Evolutionary conservation across 495 filamentous ascomycete species (phyloP).

Genomic region (Lophiotrema nucula): DNA sequence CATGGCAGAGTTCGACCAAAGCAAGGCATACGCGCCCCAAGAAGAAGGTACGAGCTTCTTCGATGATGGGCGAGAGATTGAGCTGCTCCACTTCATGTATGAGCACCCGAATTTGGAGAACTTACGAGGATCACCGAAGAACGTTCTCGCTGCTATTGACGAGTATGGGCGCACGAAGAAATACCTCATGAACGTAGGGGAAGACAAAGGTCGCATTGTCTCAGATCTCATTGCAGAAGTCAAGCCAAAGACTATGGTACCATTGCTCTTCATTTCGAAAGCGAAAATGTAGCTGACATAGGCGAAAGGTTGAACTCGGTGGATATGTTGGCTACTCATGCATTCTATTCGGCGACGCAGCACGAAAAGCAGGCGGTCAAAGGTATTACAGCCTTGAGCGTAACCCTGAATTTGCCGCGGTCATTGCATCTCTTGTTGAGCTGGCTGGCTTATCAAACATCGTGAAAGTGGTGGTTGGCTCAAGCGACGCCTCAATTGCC

Average conservation of each 20-base stretch:
- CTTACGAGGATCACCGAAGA: constrained; percentile 62
- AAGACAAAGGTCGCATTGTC: constrained; percentile 68
- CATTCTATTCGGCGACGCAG: constrained; percentile 65
- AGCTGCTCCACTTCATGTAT: constrained; percentile 69
- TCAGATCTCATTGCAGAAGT: constrained; percentile 59
- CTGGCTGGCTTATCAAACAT: constrained; percentile 66
- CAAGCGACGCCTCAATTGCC: constrained; percentile 59
- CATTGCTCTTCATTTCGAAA: neutral
- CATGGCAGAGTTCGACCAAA: constrained; percentile 29
- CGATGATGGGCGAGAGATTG: constrained; percentile 70
- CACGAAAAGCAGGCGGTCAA: constrained; percentile 58
- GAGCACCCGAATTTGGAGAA: constrained; percentile 54
- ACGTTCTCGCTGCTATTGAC: constrained; percentile 68
- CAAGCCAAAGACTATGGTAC: constrained; percentile 63
- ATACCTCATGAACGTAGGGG: constrained; percentile 78
- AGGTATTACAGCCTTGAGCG: constrained; percentile 66
- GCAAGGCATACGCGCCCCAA: constrained; percentile 47
- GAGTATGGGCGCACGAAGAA: constrained; percentile 62
- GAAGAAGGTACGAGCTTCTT: constrained; percentile 46
- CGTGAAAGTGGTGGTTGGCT: constrained; percentile 65
- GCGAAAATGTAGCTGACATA: neutral
- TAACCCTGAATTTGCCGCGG: constrained; percentile 64
- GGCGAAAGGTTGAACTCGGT: constrained; percentile 64
- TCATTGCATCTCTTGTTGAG: constrained; percentile 61
- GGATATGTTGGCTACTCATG: constrained; percentile 81